Conservation (phyloP, 108 stramenopile species). For the Cyclotella sp. region DNA sequence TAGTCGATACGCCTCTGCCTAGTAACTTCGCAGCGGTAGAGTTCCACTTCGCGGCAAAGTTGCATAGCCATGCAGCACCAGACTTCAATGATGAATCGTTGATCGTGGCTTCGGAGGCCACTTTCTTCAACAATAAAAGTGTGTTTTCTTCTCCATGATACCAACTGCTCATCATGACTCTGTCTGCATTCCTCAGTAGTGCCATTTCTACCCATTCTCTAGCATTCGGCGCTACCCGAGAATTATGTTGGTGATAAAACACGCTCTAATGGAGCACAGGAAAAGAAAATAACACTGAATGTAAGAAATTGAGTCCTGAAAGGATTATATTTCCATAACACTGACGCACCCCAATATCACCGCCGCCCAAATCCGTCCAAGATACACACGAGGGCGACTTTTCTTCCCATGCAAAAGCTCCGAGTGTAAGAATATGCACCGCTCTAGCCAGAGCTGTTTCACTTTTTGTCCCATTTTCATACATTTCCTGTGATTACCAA, state of each 20-base stretch:
- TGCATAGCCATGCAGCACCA: conserved; percentile 83
- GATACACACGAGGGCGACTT: conserved; percentile 48
- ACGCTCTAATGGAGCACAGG: conserved; percentile 39
- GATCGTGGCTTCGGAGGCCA: conserved; percentile 63
- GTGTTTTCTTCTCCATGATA: conserved; percentile 72
- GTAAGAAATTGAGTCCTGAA: neutral
- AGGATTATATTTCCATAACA: neutral
- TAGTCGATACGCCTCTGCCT: conserved; percentile 14
- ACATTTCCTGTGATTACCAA: conserved; percentile 43
- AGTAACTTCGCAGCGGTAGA: conserved; percentile 56
- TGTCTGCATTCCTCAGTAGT: conserved; percentile 58
- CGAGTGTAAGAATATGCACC: conserved; percentile 81
- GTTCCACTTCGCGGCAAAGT: conserved; percentile 70
- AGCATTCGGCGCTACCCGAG: conserved; percentile 49
- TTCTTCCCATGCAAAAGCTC: conserved; percentile 80
- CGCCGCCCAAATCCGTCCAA: conserved; percentile 68
- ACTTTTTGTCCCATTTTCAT: conserved; percentile 68
- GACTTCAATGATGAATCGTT: conserved; percentile 68
- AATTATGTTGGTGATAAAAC: conserved; percentile 42
- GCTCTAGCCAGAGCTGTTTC: conserved; percentile 82
- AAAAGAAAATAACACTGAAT: neutral
- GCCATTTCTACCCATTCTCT: conserved; percentile 72
- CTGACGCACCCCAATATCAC: conserved; percentile 51
- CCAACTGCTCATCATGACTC: conserved; percentile 64
- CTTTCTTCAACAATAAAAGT: conserved; percentile 57